A percentile compares a stretch with the other conserved stretches of the same genome.
Evolutionary conservation across 2,329 filamentous ascomycete genomes (phyloP).

Genomic region (Penicillium sp.): DNA sequence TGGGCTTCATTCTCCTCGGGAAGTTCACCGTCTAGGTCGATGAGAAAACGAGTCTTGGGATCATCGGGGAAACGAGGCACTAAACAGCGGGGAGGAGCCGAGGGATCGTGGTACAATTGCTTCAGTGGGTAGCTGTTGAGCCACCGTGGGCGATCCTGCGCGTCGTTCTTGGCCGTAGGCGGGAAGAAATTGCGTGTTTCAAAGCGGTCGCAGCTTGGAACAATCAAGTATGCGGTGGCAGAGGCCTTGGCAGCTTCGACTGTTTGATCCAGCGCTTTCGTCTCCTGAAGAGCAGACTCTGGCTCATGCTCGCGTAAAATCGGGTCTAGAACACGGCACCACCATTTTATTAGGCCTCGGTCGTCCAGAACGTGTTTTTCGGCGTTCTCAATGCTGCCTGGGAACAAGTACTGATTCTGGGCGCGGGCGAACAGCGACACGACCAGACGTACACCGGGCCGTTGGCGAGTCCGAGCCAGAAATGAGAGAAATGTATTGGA

Average conservation of each 20-base stretch:
- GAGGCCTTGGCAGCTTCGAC: slow-evolving; percentile 29
- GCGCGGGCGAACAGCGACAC: slow-evolving; percentile 86
- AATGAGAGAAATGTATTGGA: slow-evolving; percentile 67
- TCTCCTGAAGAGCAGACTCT: slow-evolving; percentile 34
- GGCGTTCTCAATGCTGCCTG: slow-evolving; percentile 73
- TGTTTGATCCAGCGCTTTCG: slow-evolving; percentile 22
- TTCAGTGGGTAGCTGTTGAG: slow-evolving; percentile 61
- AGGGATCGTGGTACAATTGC: slow-evolving; percentile 59
- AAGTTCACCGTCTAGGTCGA: slow-evolving; percentile 79
- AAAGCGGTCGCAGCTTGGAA: slow-evolving; percentile 75
- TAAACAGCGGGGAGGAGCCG: slow-evolving; percentile 69
- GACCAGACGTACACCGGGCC: slow-evolving; percentile 59
- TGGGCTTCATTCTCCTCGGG: slow-evolving; percentile 30
- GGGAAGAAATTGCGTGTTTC: slow-evolving; percentile 77
- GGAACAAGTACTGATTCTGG: slow-evolving; percentile 90
- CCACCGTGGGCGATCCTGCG: slow-evolving; percentile 37
- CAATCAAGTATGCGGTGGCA: slow-evolving; percentile 70
- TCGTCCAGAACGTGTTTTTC: slow-evolving; percentile 90
- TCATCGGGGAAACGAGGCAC: slow-evolving; percentile 91
- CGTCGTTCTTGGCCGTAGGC: slow-evolving; percentile 34
- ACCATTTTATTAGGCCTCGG: slow-evolving; percentile 84
- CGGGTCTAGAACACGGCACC: slow-evolving; percentile 78
- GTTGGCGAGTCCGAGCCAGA: slow-evolving; percentile 59
- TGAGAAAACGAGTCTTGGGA: slow-evolving; percentile 79
- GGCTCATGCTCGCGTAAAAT: slow-evolving; percentile 48